These are phyloP conservation scores for Alternaria novae-zelandiae DNA, from an alignment of 2,329 filamentous ascomycete genomes.

Conservation along the genomic window DNA sequence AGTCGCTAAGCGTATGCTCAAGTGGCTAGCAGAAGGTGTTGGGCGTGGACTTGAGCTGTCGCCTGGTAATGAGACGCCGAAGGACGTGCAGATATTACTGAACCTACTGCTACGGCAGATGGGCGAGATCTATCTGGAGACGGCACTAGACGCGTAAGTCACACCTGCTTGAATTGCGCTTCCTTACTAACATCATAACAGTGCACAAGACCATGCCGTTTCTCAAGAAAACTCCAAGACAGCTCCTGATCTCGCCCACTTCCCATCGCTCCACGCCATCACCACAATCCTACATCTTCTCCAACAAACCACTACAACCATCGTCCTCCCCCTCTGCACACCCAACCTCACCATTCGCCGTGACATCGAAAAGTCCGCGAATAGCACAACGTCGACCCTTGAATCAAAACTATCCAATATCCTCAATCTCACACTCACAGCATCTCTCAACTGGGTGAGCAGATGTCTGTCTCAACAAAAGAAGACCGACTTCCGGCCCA, in stretches of 20 bases:
- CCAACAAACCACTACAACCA: constrained; percentile 87
- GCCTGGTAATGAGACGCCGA: constrained; percentile 85
- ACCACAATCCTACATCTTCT: constrained; percentile 92
- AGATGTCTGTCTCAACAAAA: constrained; percentile 78
- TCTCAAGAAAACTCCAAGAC: constrained; percentile 80
- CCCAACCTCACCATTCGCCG: constrained; percentile 88
- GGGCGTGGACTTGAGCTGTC: constrained; percentile 90
- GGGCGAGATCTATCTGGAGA: constrained; percentile 79
- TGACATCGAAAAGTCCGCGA: constrained; percentile 85
- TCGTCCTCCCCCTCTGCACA: constrained; percentile 87
- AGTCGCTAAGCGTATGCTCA: constrained; percentile 98
- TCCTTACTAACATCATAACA: constrained; percentile 22
- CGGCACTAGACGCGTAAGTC: constrained; percentile 65
- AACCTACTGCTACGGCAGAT: constrained; percentile 84
- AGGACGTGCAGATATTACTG: constrained; percentile 86
- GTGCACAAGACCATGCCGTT: constrained; percentile 69
- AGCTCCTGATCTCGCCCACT: constrained; percentile 86
- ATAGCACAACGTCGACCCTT: constrained; percentile 74
- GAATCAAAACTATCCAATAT: constrained; percentile 82
- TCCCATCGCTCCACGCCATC: constrained; percentile 78
- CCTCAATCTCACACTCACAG: constrained; percentile 72
- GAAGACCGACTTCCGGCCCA: constrained; percentile 89
- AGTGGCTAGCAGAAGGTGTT: constrained; percentile 95
- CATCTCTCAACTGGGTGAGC: constrained; percentile 76
- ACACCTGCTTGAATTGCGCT: background rate